Conservation (phyloP, 257 asterid genomes). For the Mentha longifolia region DNA sequence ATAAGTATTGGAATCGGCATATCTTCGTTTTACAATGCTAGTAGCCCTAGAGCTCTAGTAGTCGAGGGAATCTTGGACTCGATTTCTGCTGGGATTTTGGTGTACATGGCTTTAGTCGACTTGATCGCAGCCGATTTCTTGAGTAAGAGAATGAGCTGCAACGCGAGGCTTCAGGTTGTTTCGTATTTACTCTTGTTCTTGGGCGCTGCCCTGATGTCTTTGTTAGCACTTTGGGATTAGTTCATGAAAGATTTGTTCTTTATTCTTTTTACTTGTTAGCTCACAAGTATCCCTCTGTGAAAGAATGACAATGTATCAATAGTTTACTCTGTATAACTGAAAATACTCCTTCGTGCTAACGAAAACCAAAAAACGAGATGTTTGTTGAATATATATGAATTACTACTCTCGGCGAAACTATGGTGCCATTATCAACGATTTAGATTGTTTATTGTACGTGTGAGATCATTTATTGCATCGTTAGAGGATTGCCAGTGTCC, state of each 20-base stretch:
- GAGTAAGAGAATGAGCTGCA: slow-evolving; percentile 95
- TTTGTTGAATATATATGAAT: no score
- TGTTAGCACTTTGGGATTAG: slow-evolving; percentile 80
- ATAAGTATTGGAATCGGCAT: slow-evolving; percentile 68
- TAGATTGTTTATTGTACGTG: no score
- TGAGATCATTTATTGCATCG: no score
- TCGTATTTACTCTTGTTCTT: slow-evolving; percentile 78
- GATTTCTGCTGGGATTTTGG: slow-evolving; percentile 87
- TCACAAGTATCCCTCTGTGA: background rate
- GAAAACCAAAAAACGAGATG: no score
- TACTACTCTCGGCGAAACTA: no score
- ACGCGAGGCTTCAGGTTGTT: slow-evolving; percentile 70
- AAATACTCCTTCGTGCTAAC: no score
- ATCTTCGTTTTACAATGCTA: slow-evolving; percentile 68
- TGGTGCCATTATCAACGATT: no score
- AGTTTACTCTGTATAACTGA: background rate
- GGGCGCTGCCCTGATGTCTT: slow-evolving; percentile 88
- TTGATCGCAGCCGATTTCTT: slow-evolving; percentile 92
- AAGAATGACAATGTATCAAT: background rate
- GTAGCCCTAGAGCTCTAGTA: slow-evolving; percentile 75
- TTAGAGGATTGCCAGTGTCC: no score
- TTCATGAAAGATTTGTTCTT: slow-evolving; percentile 9
- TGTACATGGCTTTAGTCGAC: slow-evolving; percentile 93
- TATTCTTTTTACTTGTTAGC: slow-evolving; percentile 9
- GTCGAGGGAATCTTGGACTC: slow-evolving; percentile 81